Evolutionary conservation across 805 yeast species (phyloP), one percentile per base, ranked within the genome.

Genomic region (Nakazawaea holstii): DNA sequence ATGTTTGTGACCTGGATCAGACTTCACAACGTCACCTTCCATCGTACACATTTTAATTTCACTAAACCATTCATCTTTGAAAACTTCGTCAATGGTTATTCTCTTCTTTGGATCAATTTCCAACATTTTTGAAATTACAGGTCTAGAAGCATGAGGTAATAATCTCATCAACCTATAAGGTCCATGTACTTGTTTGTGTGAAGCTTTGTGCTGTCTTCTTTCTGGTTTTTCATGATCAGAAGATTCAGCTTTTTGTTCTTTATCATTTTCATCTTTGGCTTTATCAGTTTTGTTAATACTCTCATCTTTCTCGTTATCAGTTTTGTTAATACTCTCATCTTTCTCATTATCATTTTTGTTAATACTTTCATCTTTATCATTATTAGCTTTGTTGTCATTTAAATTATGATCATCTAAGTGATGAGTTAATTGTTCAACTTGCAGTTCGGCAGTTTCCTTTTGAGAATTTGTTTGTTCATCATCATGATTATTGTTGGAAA

Each of bases 71-170:
- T 77, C 84, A 62, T 87, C 94, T 24, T 68, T 65, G 50, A 81
- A 67, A 8, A 87, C 76, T 30, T 84, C 90, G 29, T 75, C 76
- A 59, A 87, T 65, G 1, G 86, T 76, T 1, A 90, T 87, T 57
- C 95, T 74, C 49, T 73, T 68, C 1, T 49, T 48, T 9, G 85
- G 82, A 53, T 85, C 87, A 13, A 84, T 69, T 44, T 72, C 72
- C 27, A 87, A 65, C 81, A 87, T 84, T 49, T 67, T 72, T 24
- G 85, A 81, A 29, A 87, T 70, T 9, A 87, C 69, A 10, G 92
- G 94, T 63, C 95, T 75, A 13, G 94, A 70, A 7, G 92, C 90
- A 62, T 87, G 95, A 4, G 95, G 95, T 33, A 87, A 66, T 43
- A 87, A 67, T 65, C 95, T 77, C 83, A 87, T 79, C 53, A 87